Evolutionary conservation across 345 rosid species (phyloP).

Genomic region (Lepidium didymum): DNA sequence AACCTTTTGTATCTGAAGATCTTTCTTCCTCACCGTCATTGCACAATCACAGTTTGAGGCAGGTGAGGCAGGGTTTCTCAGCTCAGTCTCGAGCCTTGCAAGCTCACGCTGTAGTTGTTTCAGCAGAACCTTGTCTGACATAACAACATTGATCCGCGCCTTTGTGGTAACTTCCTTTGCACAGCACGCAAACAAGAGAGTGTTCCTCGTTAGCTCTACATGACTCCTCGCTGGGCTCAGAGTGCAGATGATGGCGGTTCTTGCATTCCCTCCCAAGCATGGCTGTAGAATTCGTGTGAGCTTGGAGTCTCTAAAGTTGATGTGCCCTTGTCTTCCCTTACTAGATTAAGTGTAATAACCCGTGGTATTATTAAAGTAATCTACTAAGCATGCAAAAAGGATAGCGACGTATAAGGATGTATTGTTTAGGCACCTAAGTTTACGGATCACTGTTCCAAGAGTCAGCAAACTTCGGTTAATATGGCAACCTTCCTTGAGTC

Average conservation of each 20-base stretch:
- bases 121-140: slow-evolving; percentile 95
- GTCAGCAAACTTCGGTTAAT: slow-evolving; percentile 92
- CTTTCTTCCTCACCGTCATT: slow-evolving; percentile 63
- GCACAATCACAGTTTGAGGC: slow-evolving; percentile 58
- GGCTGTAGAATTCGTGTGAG: slow-evolving; percentile 93
- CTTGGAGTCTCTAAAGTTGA: slow-evolving; percentile 97
- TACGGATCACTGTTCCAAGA: slow-evolving; percentile 90
- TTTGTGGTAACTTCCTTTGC: slow-evolving; percentile 94
- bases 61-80: slow-evolving; percentile 59
- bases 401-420: not conserved
- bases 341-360: slow-evolving; percentile 32
- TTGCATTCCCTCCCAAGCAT: slow-evolving; percentile 93
- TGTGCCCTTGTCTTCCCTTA: slow-evolving; percentile 88
- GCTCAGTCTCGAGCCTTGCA: slow-evolving; percentile 84
- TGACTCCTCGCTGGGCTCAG: slow-evolving; percentile 97
- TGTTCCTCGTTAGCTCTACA: slow-evolving; percentile 93
- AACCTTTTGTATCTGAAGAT: slow-evolving; percentile 90
- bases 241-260: slow-evolving; percentile 94
- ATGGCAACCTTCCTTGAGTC: slow-evolving; percentile 98
- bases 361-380: not conserved
- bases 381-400: not conserved
- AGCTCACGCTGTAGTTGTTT: slow-evolving; percentile 88
- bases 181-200: slow-evolving; percentile 92
- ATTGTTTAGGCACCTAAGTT: slow-evolving; percentile 60
- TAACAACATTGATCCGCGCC: slow-evolving; percentile 92